Conservation (phyloP, 805 yeast genomes). For the Sporopachydermia quercuum region DNA sequence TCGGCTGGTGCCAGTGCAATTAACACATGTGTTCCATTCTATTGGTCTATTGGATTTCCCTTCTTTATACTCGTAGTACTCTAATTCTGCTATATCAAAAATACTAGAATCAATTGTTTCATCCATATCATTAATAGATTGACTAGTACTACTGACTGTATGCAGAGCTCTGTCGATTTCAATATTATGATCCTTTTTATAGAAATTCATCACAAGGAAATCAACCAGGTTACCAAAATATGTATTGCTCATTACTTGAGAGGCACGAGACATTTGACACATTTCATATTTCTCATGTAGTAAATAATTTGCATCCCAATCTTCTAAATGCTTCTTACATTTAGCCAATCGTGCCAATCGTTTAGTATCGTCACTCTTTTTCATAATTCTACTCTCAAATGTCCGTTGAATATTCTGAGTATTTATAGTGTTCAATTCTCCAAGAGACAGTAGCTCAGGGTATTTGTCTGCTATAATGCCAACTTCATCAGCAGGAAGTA, state of each 20-base stretch:
- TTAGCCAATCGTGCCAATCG: constrained; percentile 16
- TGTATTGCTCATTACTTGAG: constrained; percentile 36
- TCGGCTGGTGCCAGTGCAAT: constrained; percentile 17
- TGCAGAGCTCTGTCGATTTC: no score
- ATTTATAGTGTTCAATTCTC: no score
- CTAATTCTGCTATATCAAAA: no score
- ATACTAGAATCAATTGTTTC: no score
- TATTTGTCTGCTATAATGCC: constrained; percentile 3
- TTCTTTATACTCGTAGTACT: no score
- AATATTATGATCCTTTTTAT: no score
- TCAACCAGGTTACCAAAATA: constrained; percentile 84
- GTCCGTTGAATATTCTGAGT: no score
- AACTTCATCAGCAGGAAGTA: neutral
- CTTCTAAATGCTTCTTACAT: constrained; percentile 20
- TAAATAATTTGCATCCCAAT: constrained; percentile 57
- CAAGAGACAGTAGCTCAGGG: constrained; percentile 15
- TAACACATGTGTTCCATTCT: constrained; percentile 36
- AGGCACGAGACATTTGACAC: constrained; percentile 68
- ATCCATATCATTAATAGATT: no score
- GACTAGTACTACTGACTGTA: no score
- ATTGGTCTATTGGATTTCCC: constrained; percentile 87
- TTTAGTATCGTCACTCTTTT: constrained; percentile 20
- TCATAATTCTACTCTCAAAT: constrained; percentile 7
- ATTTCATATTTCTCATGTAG: constrained; percentile 74
- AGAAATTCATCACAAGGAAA: constrained; percentile 26